These are phyloP conservation scores for Cyberlindnera veronae DNA, from an alignment of 805 yeast species.

Conservation along the genomic window DNA sequence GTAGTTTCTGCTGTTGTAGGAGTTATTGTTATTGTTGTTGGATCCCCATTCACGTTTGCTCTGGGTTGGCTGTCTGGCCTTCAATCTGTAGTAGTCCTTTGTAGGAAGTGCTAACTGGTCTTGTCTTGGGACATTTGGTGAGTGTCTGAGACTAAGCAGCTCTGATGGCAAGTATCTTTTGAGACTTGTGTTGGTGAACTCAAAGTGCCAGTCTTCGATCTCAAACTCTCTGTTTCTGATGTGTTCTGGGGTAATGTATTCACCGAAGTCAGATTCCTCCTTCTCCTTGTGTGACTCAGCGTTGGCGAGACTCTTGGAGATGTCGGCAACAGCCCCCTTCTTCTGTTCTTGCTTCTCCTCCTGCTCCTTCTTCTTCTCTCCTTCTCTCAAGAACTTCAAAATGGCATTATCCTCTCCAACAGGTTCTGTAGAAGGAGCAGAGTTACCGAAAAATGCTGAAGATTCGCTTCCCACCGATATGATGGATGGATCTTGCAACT, in stretches of 20 bases:
- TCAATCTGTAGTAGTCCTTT: conserved; percentile 23
- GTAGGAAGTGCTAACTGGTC: conserved; percentile 22
- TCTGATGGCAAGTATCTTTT: conserved; percentile 25
- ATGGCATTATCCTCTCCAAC: conserved; percentile 22
- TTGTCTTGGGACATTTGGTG: conserved; percentile 12
- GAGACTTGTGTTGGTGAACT: conserved; percentile 9
- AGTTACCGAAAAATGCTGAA: background rate
- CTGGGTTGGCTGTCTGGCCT: conserved; percentile 12
- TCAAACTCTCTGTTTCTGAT: conserved; percentile 13
- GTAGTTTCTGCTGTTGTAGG: conserved; percentile 10
- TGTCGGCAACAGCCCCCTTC: background rate
- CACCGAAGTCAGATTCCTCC: conserved; percentile 8
- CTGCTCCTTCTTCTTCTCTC: conserved; percentile 24
- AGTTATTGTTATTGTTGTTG: conserved; percentile 8
- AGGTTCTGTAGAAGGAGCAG: background rate
- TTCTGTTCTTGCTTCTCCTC: conserved; percentile 19
- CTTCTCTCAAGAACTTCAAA: conserved; percentile 24
- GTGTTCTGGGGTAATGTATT: conserved; percentile 11
- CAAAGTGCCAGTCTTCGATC: conserved; percentile 24
- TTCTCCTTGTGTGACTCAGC: conserved; percentile 7
- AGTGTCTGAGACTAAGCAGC: conserved; percentile 15
- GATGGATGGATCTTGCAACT: conserved; percentile 22
- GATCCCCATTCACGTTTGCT: conserved; percentile 12
- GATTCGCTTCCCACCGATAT: conserved; percentile 11
- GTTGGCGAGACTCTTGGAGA: background rate